These are phyloP conservation scores for Wallacemonas sp. DNA, from an alignment of 208 protist species.

Conservation along the genomic window DNA sequence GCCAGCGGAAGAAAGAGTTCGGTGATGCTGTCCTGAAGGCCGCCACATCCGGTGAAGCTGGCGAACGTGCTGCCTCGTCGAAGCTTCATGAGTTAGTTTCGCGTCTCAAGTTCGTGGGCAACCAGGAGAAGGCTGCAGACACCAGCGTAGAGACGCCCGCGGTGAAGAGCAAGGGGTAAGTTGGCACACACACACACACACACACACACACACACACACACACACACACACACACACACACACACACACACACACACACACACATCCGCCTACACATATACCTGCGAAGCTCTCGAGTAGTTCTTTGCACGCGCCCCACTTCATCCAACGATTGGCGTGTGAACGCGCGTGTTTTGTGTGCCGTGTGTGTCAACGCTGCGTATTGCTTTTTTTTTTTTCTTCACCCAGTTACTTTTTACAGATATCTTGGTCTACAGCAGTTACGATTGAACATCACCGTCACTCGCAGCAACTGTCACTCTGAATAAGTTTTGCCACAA, in stretches of 20 bases:
- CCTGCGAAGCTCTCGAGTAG: too few relatives aligned
- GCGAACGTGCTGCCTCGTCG: conserved; percentile 62
- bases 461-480: too few relatives aligned
- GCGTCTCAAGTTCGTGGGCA: conserved; percentile 66
- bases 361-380: background rate
- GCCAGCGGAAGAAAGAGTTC: conserved; percentile 92
- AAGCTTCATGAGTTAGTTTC: conserved; percentile 80
- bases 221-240: background rate
- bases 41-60: conserved; percentile 63
- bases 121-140: background rate
- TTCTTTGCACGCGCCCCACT: too few relatives aligned
- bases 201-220: background rate
- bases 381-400: conserved; percentile 10
- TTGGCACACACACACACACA: background rate
- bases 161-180: background rate
- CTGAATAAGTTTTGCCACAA: too few relatives aligned
- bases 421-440: too few relatives aligned
- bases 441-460: too few relatives aligned
- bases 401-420: background rate
- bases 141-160: background rate
- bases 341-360: background rate
- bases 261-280: too few relatives aligned
- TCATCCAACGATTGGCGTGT: conserved; percentile 1
- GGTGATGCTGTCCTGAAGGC: conserved; percentile 83
- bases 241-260: background rate